Percentiles rank a stretch among this genome's conserved stretches.
phyloP scores from a whole-genome alignment of 352 stramenopile genomes.

The Vaucheria bursata region DNA sequence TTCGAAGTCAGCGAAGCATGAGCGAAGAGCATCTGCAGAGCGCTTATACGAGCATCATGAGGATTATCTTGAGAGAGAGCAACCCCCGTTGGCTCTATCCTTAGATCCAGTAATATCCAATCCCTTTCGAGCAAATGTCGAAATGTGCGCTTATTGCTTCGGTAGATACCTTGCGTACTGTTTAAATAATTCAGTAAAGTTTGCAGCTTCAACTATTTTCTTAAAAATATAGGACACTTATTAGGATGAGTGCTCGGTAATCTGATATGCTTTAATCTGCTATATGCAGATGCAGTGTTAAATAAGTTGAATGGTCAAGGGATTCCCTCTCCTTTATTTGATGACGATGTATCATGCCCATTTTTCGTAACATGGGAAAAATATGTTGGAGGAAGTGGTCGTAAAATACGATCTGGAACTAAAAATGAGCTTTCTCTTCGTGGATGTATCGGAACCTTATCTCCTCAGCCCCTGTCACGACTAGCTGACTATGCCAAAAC shows the following conservation, averaged over 20 bases:
- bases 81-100: not conserved
- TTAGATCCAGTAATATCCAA: not conserved
- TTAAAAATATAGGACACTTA: not conserved
- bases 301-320: not conserved
- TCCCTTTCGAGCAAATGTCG: slow-evolving; percentile 20
- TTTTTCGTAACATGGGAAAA: slow-evolving; percentile 47
- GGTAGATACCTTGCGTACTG: slow-evolving; percentile 5
- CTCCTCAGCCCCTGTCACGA: slow-evolving; percentile 21
- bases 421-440: slow-evolving; percentile 9
- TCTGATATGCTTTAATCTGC: not conserved
- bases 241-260: not conserved
- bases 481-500: slow-evolving; percentile 43
- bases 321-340: not conserved
- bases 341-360: not conserved
- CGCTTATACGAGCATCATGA: not conserved
- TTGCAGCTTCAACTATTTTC: not conserved
- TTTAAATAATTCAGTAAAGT: not conserved
- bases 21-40: not conserved
- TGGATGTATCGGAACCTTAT: slow-evolving; percentile 46
- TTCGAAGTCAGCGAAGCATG: not conserved
- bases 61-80: not conserved
- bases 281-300: not conserved
- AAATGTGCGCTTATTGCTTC: slow-evolving; percentile 49
- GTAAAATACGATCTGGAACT: not conserved
- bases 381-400: slow-evolving; percentile 8